These are phyloP conservation scores for Geosmithia putterillii DNA, from an alignment of 2,329 filamentous ascomycete genomes.

Conservation along the genomic window DNA sequence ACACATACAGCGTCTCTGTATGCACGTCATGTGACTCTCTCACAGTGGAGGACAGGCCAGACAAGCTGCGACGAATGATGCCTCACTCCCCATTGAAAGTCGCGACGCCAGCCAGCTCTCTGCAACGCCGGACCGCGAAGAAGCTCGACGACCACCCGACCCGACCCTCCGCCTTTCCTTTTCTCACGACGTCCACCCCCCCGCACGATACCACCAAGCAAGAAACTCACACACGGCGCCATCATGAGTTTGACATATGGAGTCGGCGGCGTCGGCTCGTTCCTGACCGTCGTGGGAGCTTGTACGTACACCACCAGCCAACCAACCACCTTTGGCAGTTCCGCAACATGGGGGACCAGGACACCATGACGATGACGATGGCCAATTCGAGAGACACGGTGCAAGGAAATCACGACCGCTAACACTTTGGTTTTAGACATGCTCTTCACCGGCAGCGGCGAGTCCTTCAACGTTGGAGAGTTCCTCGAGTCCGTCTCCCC, in stretches of 20 bases:
- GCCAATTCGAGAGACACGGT: too few relatives aligned
- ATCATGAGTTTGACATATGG: slow-evolving; percentile 65
- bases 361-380: slow-evolving; percentile 1
- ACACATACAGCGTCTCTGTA: too few relatives aligned
- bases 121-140: neutral
- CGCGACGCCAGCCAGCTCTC: slow-evolving; percentile 1
- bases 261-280: slow-evolving; percentile 52
- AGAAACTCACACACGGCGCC: too few relatives aligned
- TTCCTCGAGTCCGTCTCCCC: slow-evolving; percentile 93
- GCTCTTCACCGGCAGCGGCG: slow-evolving; percentile 94
- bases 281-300: slow-evolving; percentile 61
- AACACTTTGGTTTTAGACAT: slow-evolving; percentile 53
- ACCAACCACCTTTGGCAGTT: too few relatives aligned
- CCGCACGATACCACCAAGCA: neutral
- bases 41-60: too few relatives aligned
- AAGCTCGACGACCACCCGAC: slow-evolving; percentile 1
- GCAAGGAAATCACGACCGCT: too few relatives aligned
- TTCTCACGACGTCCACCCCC: neutral
- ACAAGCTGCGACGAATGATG: neutral
- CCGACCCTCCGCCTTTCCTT: neutral
- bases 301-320: too few relatives aligned
- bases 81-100: neutral
- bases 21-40: neutral
- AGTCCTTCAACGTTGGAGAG: slow-evolving; percentile 91
- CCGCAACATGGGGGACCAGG: too few relatives aligned